These are phyloP conservation scores for Setomelanomma holmii DNA, from an alignment of 2,329 filamentous ascomycete species.

Conservation along the genomic window DNA sequence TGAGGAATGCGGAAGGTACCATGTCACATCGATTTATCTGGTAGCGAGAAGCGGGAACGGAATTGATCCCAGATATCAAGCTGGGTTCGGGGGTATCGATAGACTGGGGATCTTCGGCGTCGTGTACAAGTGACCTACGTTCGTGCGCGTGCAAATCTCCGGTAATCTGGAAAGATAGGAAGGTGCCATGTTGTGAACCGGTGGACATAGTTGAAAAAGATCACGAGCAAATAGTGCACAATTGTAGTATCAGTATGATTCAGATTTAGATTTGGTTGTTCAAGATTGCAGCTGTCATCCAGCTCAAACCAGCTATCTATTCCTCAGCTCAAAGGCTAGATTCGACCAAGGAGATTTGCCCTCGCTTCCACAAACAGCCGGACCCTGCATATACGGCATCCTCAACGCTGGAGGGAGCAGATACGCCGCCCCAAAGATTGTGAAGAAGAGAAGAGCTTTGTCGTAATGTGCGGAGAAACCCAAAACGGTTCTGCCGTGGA, in stretches of 20 bases:
- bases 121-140: too few species aligned
- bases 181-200: too few species aligned
- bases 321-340: slow-evolving; percentile 13
- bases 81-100: background rate
- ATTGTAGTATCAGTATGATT: background rate
- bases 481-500: slow-evolving; percentile 2
- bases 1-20: background rate
- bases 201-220: too few species aligned
- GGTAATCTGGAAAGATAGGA: too few species aligned
- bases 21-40: too few species aligned
- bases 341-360: slow-evolving; percentile 16
- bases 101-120: too few species aligned
- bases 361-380: slow-evolving; percentile 4
- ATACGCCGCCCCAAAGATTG: slow-evolving; percentile 16
- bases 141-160: background rate
- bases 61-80: slow-evolving; percentile 1
- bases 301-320: slow-evolving; percentile 22
- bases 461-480: background rate
- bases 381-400: slow-evolving; percentile 3
- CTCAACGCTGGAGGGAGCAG: background rate
- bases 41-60: background rate
- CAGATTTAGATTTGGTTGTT: slow-evolving; percentile 12
- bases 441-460: slow-evolving; percentile 15
- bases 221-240: background rate
- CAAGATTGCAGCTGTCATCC: slow-evolving; percentile 17